Base-by-base conservation (phyloP, 2,329 filamentous ascomycete genomes). In the Aspergillus neotritici region DNA sequence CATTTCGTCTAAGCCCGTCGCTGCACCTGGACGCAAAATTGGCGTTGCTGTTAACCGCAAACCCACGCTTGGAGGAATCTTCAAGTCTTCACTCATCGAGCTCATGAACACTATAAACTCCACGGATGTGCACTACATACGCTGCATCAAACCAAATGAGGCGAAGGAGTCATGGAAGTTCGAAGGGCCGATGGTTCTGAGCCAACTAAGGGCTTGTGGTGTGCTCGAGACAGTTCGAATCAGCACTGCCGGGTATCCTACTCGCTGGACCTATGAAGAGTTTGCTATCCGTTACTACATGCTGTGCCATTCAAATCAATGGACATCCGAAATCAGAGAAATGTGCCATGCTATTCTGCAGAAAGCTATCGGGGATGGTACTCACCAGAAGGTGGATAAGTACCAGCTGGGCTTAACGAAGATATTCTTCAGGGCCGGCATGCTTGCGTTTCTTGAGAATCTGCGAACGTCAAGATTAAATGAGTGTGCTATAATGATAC, bases 111-210 rank as follows among this genome's bases (percentile, higher is more conserved):
- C 93, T 4, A 98, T 98, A 69, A 95, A 94, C 68, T 90, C 87
- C 55, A 98, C 93, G 3, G 93, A 98, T 64, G 93, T 97, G 14
- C 93, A 98, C 69, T 98, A 98, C 69, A 98, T 98, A 62, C 84
- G 93, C 56, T 98, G 93, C 67, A 97, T 98, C 71, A 98, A 98
- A 72, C 93, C 93, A 28, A 98, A 98, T 64, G 93, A 98, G 70
- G 87, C 82, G 39, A 98, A 98, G 69, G 87, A 87, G 60, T 82
- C 93, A 0, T 98, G 93, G 93, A 91, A 94, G 59, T 98, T 97
- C 50, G 93, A 98, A 64, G 93, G 93, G 0, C 93, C 94, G 3
- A 98, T 98, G 93, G 93, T 98, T 55, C 78, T 98, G 48, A 95
- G 88, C 68, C 93, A 98, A 69, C 76, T 98, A 58, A 84, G 94